Base-by-base conservation (phyloP, 2,329 filamentous ascomycete genomes). In the Exophiala calicioides region DNA sequence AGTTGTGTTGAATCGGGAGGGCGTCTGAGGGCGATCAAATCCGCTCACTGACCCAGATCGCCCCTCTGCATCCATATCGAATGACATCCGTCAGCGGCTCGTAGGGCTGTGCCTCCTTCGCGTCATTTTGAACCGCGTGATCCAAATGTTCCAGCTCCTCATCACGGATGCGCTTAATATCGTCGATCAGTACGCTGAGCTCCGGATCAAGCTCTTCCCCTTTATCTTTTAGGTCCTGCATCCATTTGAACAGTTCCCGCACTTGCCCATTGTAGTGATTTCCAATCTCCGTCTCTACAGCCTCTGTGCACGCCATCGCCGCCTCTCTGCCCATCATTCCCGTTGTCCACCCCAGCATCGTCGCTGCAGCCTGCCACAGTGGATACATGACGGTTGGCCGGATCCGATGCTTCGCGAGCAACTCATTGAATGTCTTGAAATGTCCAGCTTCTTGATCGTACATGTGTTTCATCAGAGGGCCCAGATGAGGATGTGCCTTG, bases 291-390 rank as follows among this genome's bases (percentile, higher is more conserved):
- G 91, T 98, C 76, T 98, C 93, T 1, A 98, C 91, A 1, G 93
- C 93, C 70, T 98, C 93, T 1, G 93, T 97, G 66, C 93, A 98
- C 9, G 93, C 93, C 93, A 98, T 98, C 26, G 93, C 91, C 2
- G 91, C 90, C 70, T 97, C 90, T 37, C 89, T 81, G 1, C 93
- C 90, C 77, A 98, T 78, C 31, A 93, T 71, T 0, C 87, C 93
- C 0, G 93, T 98, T 3, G 81, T 79, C 90, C 93, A 96, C 13
- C 93, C 93, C 5, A 98, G 70, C 0, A 85, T 81, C 0, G 86
- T 85, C 1, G 93, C 88, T 8, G 90, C 81, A 5, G 82, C 75
- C 32, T 85, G 81, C 93, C 93, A 98, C 2, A 96, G 55, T 0
- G 93, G 93, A 62, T 94, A 95, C 73, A 98, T 85, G 9, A 86